Conservation (phyloP, 2,329 filamentous ascomycete genomes). For the Colletotrichum siamense region DNA sequence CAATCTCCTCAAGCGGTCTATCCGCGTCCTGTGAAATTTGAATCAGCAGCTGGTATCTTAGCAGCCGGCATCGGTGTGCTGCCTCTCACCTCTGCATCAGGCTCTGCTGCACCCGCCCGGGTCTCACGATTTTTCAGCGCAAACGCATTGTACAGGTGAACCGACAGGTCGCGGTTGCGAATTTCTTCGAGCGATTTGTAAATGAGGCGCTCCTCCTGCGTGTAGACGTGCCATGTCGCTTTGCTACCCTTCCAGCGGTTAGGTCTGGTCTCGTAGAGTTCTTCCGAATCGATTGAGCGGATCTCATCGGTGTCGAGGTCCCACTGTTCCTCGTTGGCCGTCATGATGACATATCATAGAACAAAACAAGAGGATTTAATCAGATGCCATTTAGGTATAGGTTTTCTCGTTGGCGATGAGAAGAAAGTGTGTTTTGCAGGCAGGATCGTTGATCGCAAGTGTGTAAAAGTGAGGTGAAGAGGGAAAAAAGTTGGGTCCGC, state of each 20-base stretch:
- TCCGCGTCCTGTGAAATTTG: background rate
- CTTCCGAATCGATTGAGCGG: constrained; percentile 51
- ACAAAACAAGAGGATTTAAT: fast-evolving
- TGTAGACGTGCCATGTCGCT: constrained; percentile 71
- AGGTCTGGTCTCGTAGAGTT: constrained; percentile 57
- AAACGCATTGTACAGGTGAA: constrained; percentile 83
- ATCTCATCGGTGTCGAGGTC: constrained; percentile 51
- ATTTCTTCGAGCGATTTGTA: constrained; percentile 67
- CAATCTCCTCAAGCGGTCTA: background rate
- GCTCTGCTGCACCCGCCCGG: background rate
- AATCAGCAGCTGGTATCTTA: background rate
- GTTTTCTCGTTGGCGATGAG: background rate
- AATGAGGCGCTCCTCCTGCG: constrained; percentile 66
- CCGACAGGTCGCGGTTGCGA: constrained; percentile 69
- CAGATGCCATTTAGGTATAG: background rate
- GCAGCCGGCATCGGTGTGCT: no score
- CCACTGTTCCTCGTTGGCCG: constrained; percentile 33
- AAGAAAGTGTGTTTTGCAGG: background rate
- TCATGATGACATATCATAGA: constrained; percentile 1
- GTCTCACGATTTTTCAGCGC: constrained; percentile 62
- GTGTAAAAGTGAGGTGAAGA: constrained; percentile 7
- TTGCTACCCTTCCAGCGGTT: constrained; percentile 76
- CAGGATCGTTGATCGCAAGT: background rate
- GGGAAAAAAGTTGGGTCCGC: constrained; percentile 1
- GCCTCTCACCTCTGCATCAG: background rate